Evolutionary conservation across 768 basidiomycete species (phyloP), one percentile per base, ranked within the genome.

Genomic region (Phylloporus scabripes): DNA sequence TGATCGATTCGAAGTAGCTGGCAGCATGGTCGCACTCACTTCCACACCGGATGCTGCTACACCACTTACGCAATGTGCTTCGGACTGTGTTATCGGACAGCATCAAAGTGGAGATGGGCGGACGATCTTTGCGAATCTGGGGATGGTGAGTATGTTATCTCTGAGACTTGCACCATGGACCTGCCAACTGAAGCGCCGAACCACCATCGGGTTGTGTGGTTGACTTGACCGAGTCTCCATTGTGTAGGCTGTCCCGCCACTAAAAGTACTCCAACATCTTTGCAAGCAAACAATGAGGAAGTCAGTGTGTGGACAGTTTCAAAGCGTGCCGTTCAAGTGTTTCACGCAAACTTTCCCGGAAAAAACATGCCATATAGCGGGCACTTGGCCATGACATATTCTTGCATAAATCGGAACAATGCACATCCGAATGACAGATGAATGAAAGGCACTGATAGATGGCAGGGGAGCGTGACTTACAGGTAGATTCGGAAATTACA

Each of bases 101-200:
- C 5, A 40, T 36, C 14, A 31, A 54, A 15, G 51, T 40, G 44
- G 20, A 31, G 32, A 8, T 23, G 29, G 7, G 40, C 8, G 23
- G 14, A 36, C 12, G 20, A 41, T 23, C 14, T 2, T 43, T n/a
- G 41, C 15, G 38, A 43, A 10, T 38, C 50, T 42, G 41, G 24
- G 39, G 46, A n/a, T n/a, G 45, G 46, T 23, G 42, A 48, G 58
- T 48, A 45, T 20, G 37, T 49, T 36, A 37, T 39, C 42, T 40
- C 43, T 39, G 40, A 44, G 49, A 51, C 51, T 46, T 46, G 28
- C 37, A 45, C 37, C 23, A 17, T 40, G 24, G 24, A 33, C 20
- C 36, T 5, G 20, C 12, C 24, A 31, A 50, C 48, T 52, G 50
- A 23, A 37, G n/a, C n/a, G n/a, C n/a, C n/a, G n/a, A n/a, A n/a